Evolutionary conservation across 2,329 filamentous ascomycete genomes (phyloP).

Genomic region (Hypoxylon sp.): DNA sequence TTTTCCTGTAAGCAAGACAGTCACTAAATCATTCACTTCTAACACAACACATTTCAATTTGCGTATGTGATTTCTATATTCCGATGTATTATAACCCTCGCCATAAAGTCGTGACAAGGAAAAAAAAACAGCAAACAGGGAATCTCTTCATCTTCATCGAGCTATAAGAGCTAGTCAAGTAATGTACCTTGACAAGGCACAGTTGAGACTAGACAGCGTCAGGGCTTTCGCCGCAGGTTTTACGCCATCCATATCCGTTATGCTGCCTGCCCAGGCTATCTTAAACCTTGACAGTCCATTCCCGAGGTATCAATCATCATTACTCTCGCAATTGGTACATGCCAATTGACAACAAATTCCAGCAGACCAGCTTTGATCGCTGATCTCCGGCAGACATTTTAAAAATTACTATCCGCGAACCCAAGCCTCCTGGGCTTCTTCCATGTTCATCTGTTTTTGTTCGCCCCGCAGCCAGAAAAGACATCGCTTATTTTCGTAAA

Average conservation of each 20-base stretch:
- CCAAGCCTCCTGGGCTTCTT: slow-evolving; percentile 58
- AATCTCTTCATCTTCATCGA: slow-evolving; percentile 48
- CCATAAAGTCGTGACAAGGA: slow-evolving; percentile 56
- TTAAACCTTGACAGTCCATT: slow-evolving; percentile 49
- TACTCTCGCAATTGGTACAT: slow-evolving; percentile 46
- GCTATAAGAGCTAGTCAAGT: slow-evolving; percentile 42
- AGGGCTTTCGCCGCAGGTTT: slow-evolving; percentile 46
- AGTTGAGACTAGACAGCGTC: slow-evolving; percentile 31
- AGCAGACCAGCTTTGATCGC: slow-evolving; percentile 49
- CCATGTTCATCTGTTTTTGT: slow-evolving; percentile 55
- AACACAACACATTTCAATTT: slow-evolving; percentile 32
- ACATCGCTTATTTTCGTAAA: slow-evolving; percentile 54
- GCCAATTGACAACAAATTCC: slow-evolving; percentile 44
- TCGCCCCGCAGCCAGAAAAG: slow-evolving; percentile 53
- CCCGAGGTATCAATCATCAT: slow-evolving; percentile 55
- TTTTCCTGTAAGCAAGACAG: not conserved
- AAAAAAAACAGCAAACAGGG: slow-evolving; percentile 47
- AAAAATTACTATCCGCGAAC: slow-evolving; percentile 56
- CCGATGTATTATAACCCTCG: slow-evolving; percentile 56
- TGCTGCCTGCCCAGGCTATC: slow-evolving; percentile 36
- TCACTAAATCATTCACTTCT: slow-evolving; percentile 10
- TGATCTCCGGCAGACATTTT: slow-evolving; percentile 50
- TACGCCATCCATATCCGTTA: slow-evolving; percentile 28
- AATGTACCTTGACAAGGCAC: slow-evolving; percentile 40
- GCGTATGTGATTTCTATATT: slow-evolving; percentile 48